Percentiles rank a stretch among this genome's conserved stretches.
These are phyloP conservation scores for Tricladium varicosporioides DNA, from an alignment of 2,329 filamentous ascomycete genomes.

Conservation along the genomic window DNA sequence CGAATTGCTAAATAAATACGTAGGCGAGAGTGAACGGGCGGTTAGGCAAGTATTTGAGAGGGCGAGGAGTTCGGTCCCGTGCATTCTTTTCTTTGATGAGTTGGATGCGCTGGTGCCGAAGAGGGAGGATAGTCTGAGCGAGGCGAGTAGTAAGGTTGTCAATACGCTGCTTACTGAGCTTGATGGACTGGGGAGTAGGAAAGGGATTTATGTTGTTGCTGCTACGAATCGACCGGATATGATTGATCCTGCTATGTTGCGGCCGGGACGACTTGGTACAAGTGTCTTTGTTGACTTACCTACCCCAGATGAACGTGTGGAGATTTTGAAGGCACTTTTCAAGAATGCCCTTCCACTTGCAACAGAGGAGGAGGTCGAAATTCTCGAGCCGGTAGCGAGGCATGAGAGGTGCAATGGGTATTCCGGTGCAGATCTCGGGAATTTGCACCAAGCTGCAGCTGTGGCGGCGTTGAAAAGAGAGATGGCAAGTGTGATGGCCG, in stretches of 20 bases:
- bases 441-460: conserved; percentile 42
- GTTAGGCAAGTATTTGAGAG: conserved; percentile 89
- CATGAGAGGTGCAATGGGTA: conserved; percentile 71
- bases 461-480: conserved; percentile 35
- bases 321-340: conserved; percentile 74
- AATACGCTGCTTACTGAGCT: conserved; percentile 94
- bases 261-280: conserved; percentile 84
- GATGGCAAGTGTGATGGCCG: conserved; percentile 14
- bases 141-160: conserved; percentile 84
- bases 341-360: conserved; percentile 51
- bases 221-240: conserved; percentile 95
- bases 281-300: conserved; percentile 89
- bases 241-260: conserved; percentile 92
- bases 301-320: conserved; percentile 72
- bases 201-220: conserved; percentile 90
- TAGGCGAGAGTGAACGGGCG: conserved; percentile 91
- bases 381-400: conserved; percentile 63
- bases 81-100: conserved; percentile 97
- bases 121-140: conserved; percentile 73
- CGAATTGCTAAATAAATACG: conserved; percentile 95
- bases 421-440: conserved; percentile 65
- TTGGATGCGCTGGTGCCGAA: conserved; percentile 88
- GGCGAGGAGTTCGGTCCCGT: conserved; percentile 81
- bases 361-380: conserved; percentile 48
- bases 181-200: conserved; percentile 76